phyloP scores from a whole-genome alignment of 495 filamentous ascomycete species.

The Lasiosphaeris hirsuta region DNA sequence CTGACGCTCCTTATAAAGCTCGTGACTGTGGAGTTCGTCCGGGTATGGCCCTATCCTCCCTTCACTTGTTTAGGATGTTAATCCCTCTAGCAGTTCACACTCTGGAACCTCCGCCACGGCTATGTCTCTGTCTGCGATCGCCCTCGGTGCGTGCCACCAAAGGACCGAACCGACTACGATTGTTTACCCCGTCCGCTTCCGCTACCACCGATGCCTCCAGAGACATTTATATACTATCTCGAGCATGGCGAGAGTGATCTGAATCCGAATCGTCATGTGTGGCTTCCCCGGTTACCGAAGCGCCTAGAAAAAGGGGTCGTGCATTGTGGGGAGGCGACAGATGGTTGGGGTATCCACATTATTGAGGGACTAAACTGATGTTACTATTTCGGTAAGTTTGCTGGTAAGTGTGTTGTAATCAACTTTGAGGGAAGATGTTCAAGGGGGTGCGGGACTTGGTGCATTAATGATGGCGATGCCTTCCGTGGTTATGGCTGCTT shows the following conservation, averaged over 20 bases:
- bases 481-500: background rate
- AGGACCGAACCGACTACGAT: conserved; percentile 8
- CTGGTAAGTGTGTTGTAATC: background rate
- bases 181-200: conserved; percentile 1
- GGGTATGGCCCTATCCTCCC: background rate
- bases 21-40: conserved; percentile 12
- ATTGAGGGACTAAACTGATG: conserved; percentile 17
- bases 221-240: conserved; percentile 14
- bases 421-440: background rate
- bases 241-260: conserved; percentile 14
- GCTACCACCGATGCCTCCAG: conserved; percentile 6
- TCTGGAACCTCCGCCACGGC: conserved; percentile 3
- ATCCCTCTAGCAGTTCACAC: background rate
- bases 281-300: conserved; percentile 16
- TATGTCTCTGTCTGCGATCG: conserved; percentile 8
- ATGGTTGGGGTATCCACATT: conserved; percentile 16
- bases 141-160: conserved; percentile 7
- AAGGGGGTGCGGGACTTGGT: background rate
- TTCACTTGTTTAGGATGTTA: background rate
- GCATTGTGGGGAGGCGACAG: conserved; percentile 3
- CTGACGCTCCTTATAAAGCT: conserved; percentile 6
- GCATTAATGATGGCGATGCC: background rate
- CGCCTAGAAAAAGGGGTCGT: conserved; percentile 11
- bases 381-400: background rate
- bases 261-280: background rate